Evolutionary conservation across 495 filamentous ascomycete genomes (phyloP), one percentile per base, ranked within the genome.

Genomic region (Paragyromitra xinjiangensis): DNA sequence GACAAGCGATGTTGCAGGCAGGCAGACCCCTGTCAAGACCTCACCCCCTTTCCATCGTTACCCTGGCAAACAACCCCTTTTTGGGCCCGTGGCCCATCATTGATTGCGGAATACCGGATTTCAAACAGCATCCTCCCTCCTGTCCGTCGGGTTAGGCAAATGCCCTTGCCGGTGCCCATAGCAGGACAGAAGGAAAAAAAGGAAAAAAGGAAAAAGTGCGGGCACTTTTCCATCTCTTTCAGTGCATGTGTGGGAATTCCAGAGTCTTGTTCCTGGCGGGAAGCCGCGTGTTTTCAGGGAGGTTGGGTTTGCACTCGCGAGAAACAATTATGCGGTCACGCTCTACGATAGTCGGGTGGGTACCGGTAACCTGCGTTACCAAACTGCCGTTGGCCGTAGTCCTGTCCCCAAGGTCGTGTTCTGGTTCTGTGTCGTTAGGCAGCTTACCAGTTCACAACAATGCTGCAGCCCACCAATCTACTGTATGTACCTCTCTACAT

Each of bases 51-150:
- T 76, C n/a, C 7, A 24, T 39, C 6, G 29, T 12, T 63, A 29
- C 19, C 37, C 64, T 51, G 58, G 50, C 69, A 73, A 77, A 73
- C 69, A 48, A 26, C 69, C 69, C 73, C 74, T 73, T 77, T 77
- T 77, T 64, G 34, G 62, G 51, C 44, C 70, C 61, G 68, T 59
- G 68, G 44, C 40, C 53, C 56, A 53, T 44, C 24, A 68, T 69
- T 67, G 50, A 53, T 53, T n/a, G 56, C 55, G 24, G 68, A 37
- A 71, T 56, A 71, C 55, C 55, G 68, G 68, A 24, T 61, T 62
- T 71, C 58, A 58, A 64, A 71, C 74, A 73, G 34, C 29, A 45
- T 72, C 65, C 51, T 45, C 50, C 16, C 55, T 59, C 51, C 44
- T 69, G 45, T 24, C 56, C 34, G 48, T 71, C 67, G 67, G 64